Base-by-base conservation (phyloP, 73 alveolate species). In the Breviolum minutum region DNA sequence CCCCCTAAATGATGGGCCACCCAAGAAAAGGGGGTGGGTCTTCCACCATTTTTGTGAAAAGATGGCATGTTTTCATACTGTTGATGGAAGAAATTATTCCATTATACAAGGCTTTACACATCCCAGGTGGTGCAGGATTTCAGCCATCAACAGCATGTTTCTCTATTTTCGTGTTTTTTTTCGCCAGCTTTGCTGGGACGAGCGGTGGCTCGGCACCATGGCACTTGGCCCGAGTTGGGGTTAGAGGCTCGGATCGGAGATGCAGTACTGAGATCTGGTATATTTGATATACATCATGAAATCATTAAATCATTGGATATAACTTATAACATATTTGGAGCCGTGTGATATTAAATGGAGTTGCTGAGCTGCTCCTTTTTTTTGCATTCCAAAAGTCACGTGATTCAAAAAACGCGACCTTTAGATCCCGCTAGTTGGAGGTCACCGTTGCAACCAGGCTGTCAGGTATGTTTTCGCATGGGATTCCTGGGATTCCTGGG, bases 151-250 rank as follows among this genome's bases (percentile, higher is more conserved):
- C 74, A 17, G 74, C 74, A 66, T 11, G 17, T 22, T 14, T 68
- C 77, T 22, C 24, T 6, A 22, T 22, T 22, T 14, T 40, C 3
- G 54, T 40, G 54, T 40, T 40, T 40, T 40, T 40, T 40, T 40
- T 40, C 54, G 54, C 54, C 86, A 77, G 86, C 7, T 63, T 26
- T 77, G 19, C 63, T 77, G 86, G 86, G 48, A 29, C 86, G 86
- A 77, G 24, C 16, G 62, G 86, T 77, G 62, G 26, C 24, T 10
- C 86, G 11, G 12, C 86, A 77, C 63, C 86, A 77, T 7, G 19
- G 16, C 86, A 77, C 63, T n/a, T 77, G 86, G 86, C 86, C 86
- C 27, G 48, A 77, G 63, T 5, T 77, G 86, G 86, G 86, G 10
- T 12, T 9, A 9, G 86, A 77, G 86, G 86, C 86, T 14, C 77